phyloP scores from a whole-genome alignment of 1,284 basidiomycete genomes.

The Boletus mariae region DNA sequence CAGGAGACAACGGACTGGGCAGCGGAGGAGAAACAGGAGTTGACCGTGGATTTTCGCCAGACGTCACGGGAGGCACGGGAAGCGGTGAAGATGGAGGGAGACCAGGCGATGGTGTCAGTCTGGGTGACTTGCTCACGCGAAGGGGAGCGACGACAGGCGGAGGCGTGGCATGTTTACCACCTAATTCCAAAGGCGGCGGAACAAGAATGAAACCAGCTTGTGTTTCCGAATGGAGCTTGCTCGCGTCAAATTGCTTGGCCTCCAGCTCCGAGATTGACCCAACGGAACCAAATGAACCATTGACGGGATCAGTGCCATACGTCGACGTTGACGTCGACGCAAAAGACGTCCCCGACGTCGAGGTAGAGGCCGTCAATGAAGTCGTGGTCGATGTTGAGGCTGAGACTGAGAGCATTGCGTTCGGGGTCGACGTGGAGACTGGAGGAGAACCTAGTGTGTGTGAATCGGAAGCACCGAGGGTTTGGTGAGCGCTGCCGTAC shows the following conservation, averaged over 20 bases:
- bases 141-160: conserved; percentile 7
- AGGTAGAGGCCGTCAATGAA: conserved; percentile 12
- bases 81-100: conserved; percentile 20
- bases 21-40: conserved; percentile 18
- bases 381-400: conserved; percentile 16
- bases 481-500: conserved; percentile 3
- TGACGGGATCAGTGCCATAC: conserved; percentile 5
- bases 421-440: conserved; percentile 5
- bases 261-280: conserved; percentile 22
- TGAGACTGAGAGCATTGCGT: conserved; percentile 2
- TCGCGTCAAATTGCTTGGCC: conserved; percentile 9
- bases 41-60: conserved; percentile 6
- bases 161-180: conserved; percentile 10
- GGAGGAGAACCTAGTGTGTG: neutral
- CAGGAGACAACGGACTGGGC: conserved; percentile 14
- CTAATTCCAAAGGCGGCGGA: conserved; percentile 24
- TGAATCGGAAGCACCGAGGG: neutral
- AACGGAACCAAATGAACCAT: conserved; percentile 19
- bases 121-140: conserved; percentile 27
- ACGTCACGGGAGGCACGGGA: conserved; percentile 1
- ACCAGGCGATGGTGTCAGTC: conserved; percentile 17
- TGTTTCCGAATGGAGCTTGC: conserved; percentile 8
- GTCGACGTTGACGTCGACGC: conserved; percentile 11
- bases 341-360: conserved; percentile 11
- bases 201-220: conserved; percentile 18